These are phyloP conservation scores for Phaeolepiota aurea DNA, from an alignment of 768 basidiomycete species.

Conservation along the genomic window DNA sequence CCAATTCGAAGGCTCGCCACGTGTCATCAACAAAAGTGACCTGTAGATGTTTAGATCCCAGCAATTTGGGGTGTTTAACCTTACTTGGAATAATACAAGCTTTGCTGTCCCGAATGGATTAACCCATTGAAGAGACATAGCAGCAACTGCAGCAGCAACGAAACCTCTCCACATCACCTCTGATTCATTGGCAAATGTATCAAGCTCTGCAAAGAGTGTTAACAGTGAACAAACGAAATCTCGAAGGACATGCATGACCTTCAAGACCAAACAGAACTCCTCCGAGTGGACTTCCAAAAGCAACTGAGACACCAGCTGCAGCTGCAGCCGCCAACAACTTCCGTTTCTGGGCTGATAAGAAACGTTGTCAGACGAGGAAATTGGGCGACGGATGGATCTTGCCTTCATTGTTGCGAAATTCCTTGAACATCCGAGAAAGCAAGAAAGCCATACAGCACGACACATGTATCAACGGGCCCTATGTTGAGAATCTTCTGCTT, in stretches of 20 bases:
- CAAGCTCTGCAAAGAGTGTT: conserved; percentile 36
- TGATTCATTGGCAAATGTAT: conserved; percentile 60
- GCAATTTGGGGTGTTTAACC: conserved; percentile 3
- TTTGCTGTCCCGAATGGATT: conserved; percentile 85
- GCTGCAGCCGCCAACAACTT: conserved; percentile 78
- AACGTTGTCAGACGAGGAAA: no score
- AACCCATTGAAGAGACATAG: conserved; percentile 74
- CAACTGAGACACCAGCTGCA: conserved; percentile 81
- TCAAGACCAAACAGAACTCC: conserved; percentile 84
- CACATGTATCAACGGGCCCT: conserved; percentile 84
- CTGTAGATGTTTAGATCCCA: conserved; percentile 18
- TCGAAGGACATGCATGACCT: conserved; percentile 20
- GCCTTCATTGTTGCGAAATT: conserved; percentile 78
- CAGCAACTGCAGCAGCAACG: conserved; percentile 81
- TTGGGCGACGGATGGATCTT: conserved; percentile 5
- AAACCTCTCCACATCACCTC: conserved; percentile 86
- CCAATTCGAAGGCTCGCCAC: conserved; percentile 70
- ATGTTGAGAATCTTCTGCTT: no score
- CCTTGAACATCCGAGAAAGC: conserved; percentile 54
- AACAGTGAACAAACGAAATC: neutral
- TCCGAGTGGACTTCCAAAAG: conserved; percentile 82
- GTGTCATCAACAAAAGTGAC: conserved; percentile 50
- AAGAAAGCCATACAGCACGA: conserved; percentile 75
- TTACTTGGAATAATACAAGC: conserved; percentile 70
- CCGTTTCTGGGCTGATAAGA: conserved; percentile 65